Base-by-base conservation (phyloP, 139 green algal species). In the Edaphochlamys debaryana region DNA sequence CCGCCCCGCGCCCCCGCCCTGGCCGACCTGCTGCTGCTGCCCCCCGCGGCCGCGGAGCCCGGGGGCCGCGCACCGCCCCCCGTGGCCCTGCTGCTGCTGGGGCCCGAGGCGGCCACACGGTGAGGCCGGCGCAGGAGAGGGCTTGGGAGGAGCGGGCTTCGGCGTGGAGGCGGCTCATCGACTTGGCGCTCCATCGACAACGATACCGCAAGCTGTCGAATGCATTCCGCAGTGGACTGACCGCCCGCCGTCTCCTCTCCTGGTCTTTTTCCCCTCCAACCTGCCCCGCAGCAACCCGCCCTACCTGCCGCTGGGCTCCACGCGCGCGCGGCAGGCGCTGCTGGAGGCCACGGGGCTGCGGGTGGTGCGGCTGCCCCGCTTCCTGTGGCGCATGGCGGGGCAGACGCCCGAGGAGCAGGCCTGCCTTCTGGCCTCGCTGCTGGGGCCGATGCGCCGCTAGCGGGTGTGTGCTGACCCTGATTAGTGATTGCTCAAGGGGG, bases 1-100 rank as follows among this genome's bases (percentile, higher is more conserved):
- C 56, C 76, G 1, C n/a, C 38, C 2, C 27, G 56, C 42, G 3
- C 34, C 45, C 32, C 76, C 20, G 76, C 45, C 22, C 3, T 82
- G 4, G 76, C 76, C 7, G 76, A 82, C 60, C 42, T 82, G 62
- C 76, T 82, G 42, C 42, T 73, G 22, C n/a, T 73, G 42, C 76
- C 76, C 7, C n/a, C n/a, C 0, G 13, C 27, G 9, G 25, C 29
- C 4, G 54, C n/a, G 11, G 56, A 34, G 34, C 5, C 30, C 1
- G 41, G 32, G 41, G 9, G 41, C 0, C 9, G 19, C 8, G 30
- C 41, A 2, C 8, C 73, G 4, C 6, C 37, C 9, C 73, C 75
- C 1, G 38, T 82, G 32, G 76, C 62, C 62, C 38, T 82, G 76
- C 63, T 82, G 19, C 64, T 82, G 62, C 32, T 82, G 42, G 60